Percentiles rank a stretch among this genome's conserved stretches.
Evolutionary conservation across 345 rosid species (phyloP).

Genomic region (Eucalyptus cladocalyx): DNA sequence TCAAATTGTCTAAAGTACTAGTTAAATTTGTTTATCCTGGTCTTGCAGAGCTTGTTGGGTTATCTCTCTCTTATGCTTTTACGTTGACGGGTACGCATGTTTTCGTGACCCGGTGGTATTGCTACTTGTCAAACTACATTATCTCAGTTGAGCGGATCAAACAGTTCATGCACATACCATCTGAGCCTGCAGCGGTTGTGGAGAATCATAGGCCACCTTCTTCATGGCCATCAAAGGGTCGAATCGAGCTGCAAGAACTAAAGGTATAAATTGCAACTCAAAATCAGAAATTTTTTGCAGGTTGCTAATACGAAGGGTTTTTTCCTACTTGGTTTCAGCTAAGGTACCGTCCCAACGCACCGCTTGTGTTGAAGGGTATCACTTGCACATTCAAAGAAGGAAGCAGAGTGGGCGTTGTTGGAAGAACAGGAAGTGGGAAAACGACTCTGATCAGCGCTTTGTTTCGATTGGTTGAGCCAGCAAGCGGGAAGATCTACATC

Average conservation of each 20-base stretch:
- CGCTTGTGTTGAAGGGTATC: constrained; percentile 65
- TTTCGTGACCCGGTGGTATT: constrained; percentile 44
- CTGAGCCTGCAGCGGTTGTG: constrained; percentile 54
- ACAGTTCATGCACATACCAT: constrained; percentile 53
- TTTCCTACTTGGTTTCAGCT: constrained; percentile 17
- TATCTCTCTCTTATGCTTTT: constrained; percentile 71
- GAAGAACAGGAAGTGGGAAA: constrained; percentile 93
- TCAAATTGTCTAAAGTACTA: background rate
- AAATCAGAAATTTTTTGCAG: background rate
- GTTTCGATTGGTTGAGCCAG: constrained; percentile 81
- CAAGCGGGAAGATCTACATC: constrained; percentile 52
- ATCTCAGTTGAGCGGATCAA: constrained; percentile 67
- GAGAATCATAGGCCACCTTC: constrained; percentile 46
- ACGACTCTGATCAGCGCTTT: constrained; percentile 78
- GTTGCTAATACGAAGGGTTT: background rate
- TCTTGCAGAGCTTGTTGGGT: constrained; percentile 52
- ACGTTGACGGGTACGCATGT: constrained; percentile 43
- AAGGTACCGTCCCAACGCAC: constrained; percentile 59
- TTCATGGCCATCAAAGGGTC: constrained; percentile 62
- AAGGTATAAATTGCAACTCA: constrained; percentile 17
- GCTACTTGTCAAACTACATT: constrained; percentile 51
- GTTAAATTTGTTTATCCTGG: background rate
- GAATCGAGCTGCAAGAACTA: constrained; percentile 55
- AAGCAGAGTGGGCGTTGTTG: constrained; percentile 76
- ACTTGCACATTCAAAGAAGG: constrained; percentile 65